Conservation (phyloP, 306 rosid species). For the Mimosa bimucronata region DNA sequence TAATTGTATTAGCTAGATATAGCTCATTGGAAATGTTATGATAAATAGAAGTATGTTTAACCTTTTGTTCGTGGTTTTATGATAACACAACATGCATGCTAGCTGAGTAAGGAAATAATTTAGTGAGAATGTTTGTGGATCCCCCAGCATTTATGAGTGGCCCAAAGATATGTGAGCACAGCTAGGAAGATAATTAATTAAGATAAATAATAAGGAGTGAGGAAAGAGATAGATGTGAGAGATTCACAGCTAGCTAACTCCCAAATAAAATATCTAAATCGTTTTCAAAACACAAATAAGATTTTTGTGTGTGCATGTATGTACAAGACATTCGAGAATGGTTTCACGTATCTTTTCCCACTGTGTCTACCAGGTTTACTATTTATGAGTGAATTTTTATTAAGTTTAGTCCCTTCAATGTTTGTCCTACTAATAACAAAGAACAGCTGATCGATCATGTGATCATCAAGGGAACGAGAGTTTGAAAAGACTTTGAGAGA, state of each 20-base stretch:
- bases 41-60: neutral
- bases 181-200: neutral
- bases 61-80: neutral
- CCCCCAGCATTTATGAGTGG: constrained; percentile 12
- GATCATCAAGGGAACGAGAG: neutral
- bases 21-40: neutral
- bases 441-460: neutral
- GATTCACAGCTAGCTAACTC: neutral
- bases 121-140: constrained; percentile 10
- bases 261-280: neutral
- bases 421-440: neutral
- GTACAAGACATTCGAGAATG: neutral
- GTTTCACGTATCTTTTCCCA: neutral
- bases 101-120: neutral
- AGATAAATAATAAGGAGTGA: neutral
- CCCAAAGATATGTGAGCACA: constrained; percentile 1
- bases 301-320: neutral
- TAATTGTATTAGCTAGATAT: neutral
- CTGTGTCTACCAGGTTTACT: neutral
- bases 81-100: neutral
- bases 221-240: constrained; percentile 17
- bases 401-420: neutral
- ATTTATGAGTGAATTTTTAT: neutral
- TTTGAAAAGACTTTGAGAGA: neutral
- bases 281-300: neutral